phyloP scores from a whole-genome alignment of 2,329 filamentous ascomycete species.

The Fusarium illudens region DNA sequence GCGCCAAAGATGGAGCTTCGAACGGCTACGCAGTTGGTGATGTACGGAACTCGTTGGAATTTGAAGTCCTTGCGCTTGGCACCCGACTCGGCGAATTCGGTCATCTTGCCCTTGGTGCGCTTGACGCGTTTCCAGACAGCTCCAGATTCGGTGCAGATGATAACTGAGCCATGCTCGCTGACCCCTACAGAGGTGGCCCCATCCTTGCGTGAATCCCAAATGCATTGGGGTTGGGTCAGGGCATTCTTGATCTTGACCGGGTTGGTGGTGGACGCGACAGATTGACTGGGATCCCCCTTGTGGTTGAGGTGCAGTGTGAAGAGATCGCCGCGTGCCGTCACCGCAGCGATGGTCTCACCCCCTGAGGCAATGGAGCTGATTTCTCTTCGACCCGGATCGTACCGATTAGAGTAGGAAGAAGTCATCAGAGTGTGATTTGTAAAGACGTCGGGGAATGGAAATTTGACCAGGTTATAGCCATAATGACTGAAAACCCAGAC shows the following conservation, averaged over 20 bases:
- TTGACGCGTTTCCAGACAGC: constrained; percentile 92
- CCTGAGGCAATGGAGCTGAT: constrained; percentile 83
- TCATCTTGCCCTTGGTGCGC: constrained; percentile 80
- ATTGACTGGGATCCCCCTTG: constrained; percentile 67
- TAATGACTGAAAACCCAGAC: constrained; percentile 97
- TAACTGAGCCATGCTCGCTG: constrained; percentile 92
- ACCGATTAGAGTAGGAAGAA: constrained; percentile 60
- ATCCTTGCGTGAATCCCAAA: constrained; percentile 90
- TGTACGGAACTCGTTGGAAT: constrained; percentile 87
- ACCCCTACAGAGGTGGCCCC: constrained; percentile 88
- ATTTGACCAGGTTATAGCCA: constrained; percentile 89
- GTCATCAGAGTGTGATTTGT: constrained; percentile 73
- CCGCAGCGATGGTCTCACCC: constrained; percentile 89
- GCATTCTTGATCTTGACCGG: constrained; percentile 88
- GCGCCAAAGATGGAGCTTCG: constrained; percentile 89
- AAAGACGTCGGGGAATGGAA: constrained; percentile 77
- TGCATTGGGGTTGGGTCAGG: constrained; percentile 77
- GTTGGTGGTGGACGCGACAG: constrained; percentile 83
- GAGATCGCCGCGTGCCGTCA: constrained; percentile 85
- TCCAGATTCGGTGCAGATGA: constrained; percentile 90
- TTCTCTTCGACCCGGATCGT: constrained; percentile 70
- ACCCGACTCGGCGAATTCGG: constrained; percentile 58
- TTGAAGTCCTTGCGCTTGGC: constrained; percentile 88
- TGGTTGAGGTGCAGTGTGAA: constrained; percentile 83
- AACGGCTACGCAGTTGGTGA: constrained; percentile 85